Conservation (phyloP, 106 monocot species). For the Dioscorea zingiberensis region DNA sequence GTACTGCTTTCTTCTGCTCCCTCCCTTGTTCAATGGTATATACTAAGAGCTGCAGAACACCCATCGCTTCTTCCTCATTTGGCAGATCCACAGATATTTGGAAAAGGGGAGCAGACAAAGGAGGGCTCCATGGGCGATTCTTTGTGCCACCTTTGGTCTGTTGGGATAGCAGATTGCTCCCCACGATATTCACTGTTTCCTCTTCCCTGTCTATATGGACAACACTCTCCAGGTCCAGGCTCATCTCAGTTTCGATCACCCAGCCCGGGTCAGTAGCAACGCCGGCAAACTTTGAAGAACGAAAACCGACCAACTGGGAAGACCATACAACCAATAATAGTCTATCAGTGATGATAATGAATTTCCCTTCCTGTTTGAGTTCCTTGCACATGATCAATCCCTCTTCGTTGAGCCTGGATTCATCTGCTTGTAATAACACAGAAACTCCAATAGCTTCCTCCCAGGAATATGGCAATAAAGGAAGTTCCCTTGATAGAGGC, state of each 20-base stretch:
- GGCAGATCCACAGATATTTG: conserved; percentile 50
- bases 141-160: conserved; percentile 24
- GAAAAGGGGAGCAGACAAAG: conserved; percentile 38
- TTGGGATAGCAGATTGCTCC: conserved; percentile 41
- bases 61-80: conserved; percentile 63
- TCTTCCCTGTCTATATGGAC: conserved; percentile 60
- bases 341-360: conserved; percentile 50
- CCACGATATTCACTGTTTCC: conserved; percentile 62
- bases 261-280: conserved; percentile 60
- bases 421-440: conserved; percentile 58
- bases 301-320: conserved; percentile 42
- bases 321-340: conserved; percentile 39
- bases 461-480: conserved; percentile 87
- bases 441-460: conserved; percentile 84
- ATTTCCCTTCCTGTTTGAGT: conserved; percentile 52
- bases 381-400: conserved; percentile 61
- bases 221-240: conserved; percentile 67
- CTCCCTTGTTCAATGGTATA: conserved; percentile 45
- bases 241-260: conserved; percentile 71
- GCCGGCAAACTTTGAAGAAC: conserved; percentile 47
- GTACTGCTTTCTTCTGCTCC: conserved; percentile 29
- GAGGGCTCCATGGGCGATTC: conserved; percentile 25
- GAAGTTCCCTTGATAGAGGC: conserved; percentile 68
- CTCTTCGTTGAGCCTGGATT: conserved; percentile 47
- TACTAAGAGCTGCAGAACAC: conserved; percentile 50